Evolutionary conservation across 2,329 filamentous ascomycete genomes (phyloP), one percentile per base, ranked within the genome.

Genomic region (Aureobasidium vineae): DNA sequence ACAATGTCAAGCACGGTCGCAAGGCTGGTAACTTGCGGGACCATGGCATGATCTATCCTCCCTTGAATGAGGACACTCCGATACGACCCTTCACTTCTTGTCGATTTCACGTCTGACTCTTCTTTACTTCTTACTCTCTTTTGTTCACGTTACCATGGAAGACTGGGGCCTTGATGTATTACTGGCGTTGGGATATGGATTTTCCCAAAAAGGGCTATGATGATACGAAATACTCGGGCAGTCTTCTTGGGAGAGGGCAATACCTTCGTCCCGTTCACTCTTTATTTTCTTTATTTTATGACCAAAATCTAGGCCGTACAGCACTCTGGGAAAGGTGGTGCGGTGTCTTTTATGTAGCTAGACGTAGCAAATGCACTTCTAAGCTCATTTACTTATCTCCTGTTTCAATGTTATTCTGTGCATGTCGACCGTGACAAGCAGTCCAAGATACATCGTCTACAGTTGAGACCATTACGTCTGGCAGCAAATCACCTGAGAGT

Each of bases 1-100:
- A 23, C 54, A 50, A 38, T 49, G 38, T 41, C 61, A 61, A 53
- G 56, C 43, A 67, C 67, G 67, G 66, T 59, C 57, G 64, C 66
- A 69, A 66, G 68, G 43, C 66, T 66, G 68, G 66, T 57, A 65
- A 53, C 41, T 66, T 65, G 47, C 40, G 63, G 52, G 64, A 65
- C 60, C 47, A 54, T 50, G 40, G 38, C 61, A 64, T 64, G 5
- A 23, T n/a, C 45, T 36, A 52, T 54, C 43, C 23, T 63, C 57
- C 23, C 43, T 63, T 19, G 21, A 47, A 6, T n/a, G 33, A 31
- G 50, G 56, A n/a, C 21, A 47, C 45, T 63, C 59, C 19, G 45
- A 50, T 52, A 57, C 41, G 53, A 57, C 50, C 36, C 45, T 67
- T 67, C 66, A 64, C 59, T 67, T 67, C 66, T 45, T 67, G 66